Base-by-base conservation (phyloP, 495 filamentous ascomycete genomes). In the Penicillium steckii region DNA sequence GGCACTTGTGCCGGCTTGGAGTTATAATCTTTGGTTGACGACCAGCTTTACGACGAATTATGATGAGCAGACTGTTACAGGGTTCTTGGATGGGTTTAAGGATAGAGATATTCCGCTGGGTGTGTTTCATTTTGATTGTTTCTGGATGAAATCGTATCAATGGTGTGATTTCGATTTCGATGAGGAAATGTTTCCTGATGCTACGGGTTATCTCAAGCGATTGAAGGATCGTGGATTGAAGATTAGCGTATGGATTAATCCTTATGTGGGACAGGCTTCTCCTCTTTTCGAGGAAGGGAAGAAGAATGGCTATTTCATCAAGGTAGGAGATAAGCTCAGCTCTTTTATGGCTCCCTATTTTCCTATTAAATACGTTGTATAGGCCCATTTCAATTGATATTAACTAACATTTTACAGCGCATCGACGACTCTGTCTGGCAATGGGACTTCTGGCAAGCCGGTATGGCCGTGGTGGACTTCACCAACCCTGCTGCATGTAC, bases 131-230 rank as follows among this genome's bases (percentile, higher is more conserved):
- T 89, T 83, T 44, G 84, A 87, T 55, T 84, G 81, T 60, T 87
- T 86, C 73, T 87, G 84, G 82, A 80, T 71, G 66, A 75, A 78
- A 35, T 77, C 75, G 3, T 88, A 87, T 58, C 83, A 85, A 47
- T 90, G 85, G 86, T 85, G 83, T 53, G 86, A 90, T 61, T 88
- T 90, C 44, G 78, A 82, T 17, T 90, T 88, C 61, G 84, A 86
- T 55, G 55, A 73, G 1, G 79, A 84, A 24, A 82, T 81, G 71
- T 90, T 90, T 60, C 86, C 85, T 0, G 83, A 89, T 55, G 82
- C 85, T 3, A 70, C 70, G n/a, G 80, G 72, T 2, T 82, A 84
- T 56, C 80, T 89, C 52, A 59, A 71, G n/a, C 72, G 83, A 1
- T 64, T 89, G n/a, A 86, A 85, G 53, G 79, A 80, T 1, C 73